Evolutionary conservation across 495 filamentous ascomycete genomes (phyloP).

Genomic region (Penicillium roqueforti): DNA sequence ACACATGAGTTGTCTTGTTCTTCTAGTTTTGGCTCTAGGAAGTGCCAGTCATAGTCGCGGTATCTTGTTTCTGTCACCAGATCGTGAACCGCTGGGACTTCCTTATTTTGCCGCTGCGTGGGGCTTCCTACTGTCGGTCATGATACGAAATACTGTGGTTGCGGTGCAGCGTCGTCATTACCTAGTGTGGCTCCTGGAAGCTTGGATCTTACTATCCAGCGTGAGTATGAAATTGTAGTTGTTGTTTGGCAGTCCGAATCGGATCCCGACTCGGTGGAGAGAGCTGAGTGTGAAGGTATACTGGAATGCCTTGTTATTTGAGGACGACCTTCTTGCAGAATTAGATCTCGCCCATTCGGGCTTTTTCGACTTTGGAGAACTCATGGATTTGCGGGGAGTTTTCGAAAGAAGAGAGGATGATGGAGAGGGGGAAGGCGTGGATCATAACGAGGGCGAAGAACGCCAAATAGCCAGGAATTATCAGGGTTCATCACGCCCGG

Average conservation of each 20-base stretch:
- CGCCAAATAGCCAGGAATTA: conserved; percentile 6
- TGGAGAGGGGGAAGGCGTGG: conserved; percentile 51
- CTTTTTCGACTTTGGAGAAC: conserved; percentile 74
- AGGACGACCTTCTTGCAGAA: conserved; percentile 77
- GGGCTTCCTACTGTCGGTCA: conserved; percentile 68
- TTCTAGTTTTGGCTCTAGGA: conserved; percentile 73
- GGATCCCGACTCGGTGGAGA: conserved; percentile 62
- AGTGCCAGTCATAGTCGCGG: conserved; percentile 66
- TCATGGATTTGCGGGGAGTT: conserved; percentile 69
- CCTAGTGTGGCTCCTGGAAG: conserved; percentile 72
- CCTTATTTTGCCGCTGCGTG: conserved; percentile 78
- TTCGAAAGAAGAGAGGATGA: conserved; percentile 56
- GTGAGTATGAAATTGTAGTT: conserved; percentile 78
- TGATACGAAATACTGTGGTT: conserved; percentile 72
- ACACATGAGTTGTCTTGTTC: conserved; percentile 76
- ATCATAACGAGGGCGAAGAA: conserved; percentile 14
- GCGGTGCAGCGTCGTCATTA: conserved; percentile 77
- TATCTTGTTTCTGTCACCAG: conserved; percentile 66
- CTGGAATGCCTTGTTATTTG: conserved; percentile 79
- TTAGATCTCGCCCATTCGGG: conserved; percentile 78
- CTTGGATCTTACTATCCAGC: conserved; percentile 74
- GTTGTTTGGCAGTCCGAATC: conserved; percentile 64
- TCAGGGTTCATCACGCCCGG: neutral
- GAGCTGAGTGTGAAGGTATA: conserved; percentile 73
- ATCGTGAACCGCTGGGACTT: conserved; percentile 70